Base-by-base conservation (phyloP, 148 eudicot species). In the Amaranthus cruentus region DNA sequence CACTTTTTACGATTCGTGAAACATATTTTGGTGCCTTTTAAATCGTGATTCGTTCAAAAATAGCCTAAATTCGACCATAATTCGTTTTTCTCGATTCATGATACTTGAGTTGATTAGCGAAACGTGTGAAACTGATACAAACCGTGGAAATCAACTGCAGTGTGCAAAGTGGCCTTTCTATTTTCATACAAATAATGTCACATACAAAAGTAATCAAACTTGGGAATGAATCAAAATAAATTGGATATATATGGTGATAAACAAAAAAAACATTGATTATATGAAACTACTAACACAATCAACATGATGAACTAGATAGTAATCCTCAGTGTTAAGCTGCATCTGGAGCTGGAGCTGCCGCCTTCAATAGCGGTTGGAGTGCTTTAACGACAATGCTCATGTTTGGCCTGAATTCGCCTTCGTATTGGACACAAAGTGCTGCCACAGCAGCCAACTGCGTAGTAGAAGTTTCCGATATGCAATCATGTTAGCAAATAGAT, bases 371-470 rank as follows among this genome's bases (percentile, higher is more conserved):
- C 6, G 92, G 92, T 70, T 88, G 92, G 14, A 88, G 88, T 3
- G 92, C 92, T 79, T 88, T 88, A 28, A 88, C 92, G 48, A 88
- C 92, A 44, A 88, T 88, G 84, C 90, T 86, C 92, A 88, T 88
- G 74, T 88, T 88, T 49, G 92, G 92, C 84, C 92, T 80, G 48
- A 88, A 88, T 74, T 89, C 93, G n/a, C 88, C 80, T 75, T 89
- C 93, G 69, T 89, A 89, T 67, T 89, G 90, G 54, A 89, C 90
- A 52, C 93, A 89, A 10, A 89, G 84, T 6, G 93, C 93, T 55
- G 93, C 93, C n/a, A 89, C 89, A 51, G 93, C 90, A 9, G 93
- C 93, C 81, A 87, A 61, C 93, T 89, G 88, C 69, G 76, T 13
- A 55, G 44, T n/a, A 46, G n/a, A 14, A 71, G 21, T 54, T 66